Percentiles rank a stretch among this genome's conserved stretches.
Conservation (phyloP, 2,329 filamentous ascomycete species). For the Xylaria sp. region DNA sequence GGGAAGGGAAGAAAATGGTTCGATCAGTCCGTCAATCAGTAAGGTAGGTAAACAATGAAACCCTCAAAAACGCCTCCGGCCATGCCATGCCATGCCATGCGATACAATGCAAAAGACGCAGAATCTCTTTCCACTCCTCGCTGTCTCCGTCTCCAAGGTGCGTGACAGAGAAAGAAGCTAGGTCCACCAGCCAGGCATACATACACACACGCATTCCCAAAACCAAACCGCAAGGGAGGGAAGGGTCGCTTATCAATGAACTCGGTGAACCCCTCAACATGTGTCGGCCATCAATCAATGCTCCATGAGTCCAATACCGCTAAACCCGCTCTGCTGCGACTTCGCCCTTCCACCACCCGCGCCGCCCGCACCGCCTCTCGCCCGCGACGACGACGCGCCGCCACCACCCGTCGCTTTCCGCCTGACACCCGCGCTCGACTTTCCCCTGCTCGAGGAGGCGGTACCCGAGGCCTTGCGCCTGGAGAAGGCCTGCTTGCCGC, state of each 20-base stretch:
- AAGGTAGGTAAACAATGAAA: no score
- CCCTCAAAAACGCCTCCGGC: not conserved
- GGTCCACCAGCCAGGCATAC: not conserved
- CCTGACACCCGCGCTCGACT: constrained; percentile 22
- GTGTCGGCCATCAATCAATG: constrained; percentile 31
- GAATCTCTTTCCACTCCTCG: no score
- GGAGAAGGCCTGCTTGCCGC: constrained; percentile 27
- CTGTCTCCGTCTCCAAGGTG: no score
- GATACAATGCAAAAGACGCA: not conserved
- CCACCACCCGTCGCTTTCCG: constrained; percentile 22
- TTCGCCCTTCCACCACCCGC: constrained; percentile 13
- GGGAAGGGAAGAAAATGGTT: not conserved
- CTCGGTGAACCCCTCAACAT: not conserved
- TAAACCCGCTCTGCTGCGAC: constrained; percentile 25
- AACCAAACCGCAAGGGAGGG: no score
- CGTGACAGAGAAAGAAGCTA: not conserved
- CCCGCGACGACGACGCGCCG: constrained; percentile 12
- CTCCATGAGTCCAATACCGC: constrained; percentile 38
- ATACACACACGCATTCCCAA: no score
- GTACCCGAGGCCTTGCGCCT: constrained; percentile 21
- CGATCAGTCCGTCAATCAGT: not conserved
- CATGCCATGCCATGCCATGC: no score
- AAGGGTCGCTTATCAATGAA: not conserved
- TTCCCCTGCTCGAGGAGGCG: constrained; percentile 19
- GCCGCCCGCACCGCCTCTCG: constrained; percentile 1